Percentiles rank a stretch among this genome's conserved stretches.
phyloP scores from a whole-genome alignment of 2,329 filamentous ascomycete species.

The Alternaria infectoria region DNA sequence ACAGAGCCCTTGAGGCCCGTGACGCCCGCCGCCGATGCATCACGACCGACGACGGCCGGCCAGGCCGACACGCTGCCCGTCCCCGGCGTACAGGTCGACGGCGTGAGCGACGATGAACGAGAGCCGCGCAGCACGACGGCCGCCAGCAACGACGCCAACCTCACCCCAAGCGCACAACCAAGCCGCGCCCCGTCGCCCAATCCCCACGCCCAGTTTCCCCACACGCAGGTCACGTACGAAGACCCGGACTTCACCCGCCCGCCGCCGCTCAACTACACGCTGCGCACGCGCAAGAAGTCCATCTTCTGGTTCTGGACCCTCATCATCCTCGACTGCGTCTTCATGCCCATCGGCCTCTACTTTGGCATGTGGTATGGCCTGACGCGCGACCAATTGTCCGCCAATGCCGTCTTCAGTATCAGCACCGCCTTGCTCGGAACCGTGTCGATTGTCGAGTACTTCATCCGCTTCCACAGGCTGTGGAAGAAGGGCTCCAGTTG shows the following conservation, averaged over 20 bases:
- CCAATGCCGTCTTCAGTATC: slow-evolving; percentile 61
- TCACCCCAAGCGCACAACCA: slow-evolving; percentile 25
- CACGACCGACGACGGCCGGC: slow-evolving; percentile 14
- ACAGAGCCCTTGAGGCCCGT: slow-evolving; percentile 38
- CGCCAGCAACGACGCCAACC: slow-evolving; percentile 8
- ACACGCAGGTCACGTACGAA: slow-evolving; percentile 50
- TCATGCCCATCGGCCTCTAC: slow-evolving; percentile 65
- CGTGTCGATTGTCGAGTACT: slow-evolving; percentile 62
- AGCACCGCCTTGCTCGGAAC: slow-evolving; percentile 61
- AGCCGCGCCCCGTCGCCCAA: slow-evolving; percentile 40
- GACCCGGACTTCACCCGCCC: slow-evolving; percentile 51
- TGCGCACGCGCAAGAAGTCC: slow-evolving; percentile 60
- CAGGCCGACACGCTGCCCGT: slow-evolving; percentile 23
- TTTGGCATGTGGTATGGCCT: slow-evolving; percentile 67
- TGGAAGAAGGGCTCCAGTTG: slow-evolving; percentile 61
- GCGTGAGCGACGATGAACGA: slow-evolving; percentile 22
- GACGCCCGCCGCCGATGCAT: slow-evolving; percentile 14
- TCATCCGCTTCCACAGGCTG: slow-evolving; percentile 56
- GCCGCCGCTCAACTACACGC: slow-evolving; percentile 63
- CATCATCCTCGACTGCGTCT: slow-evolving; percentile 64
- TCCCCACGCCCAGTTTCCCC: slow-evolving; percentile 45
- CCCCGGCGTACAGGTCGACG: slow-evolving; percentile 27
- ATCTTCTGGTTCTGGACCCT: slow-evolving; percentile 66
- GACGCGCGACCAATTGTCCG: slow-evolving; percentile 51
- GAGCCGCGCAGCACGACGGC: slow-evolving; percentile 18